phyloP scores from a whole-genome alignment of 495 filamentous ascomycete species.

The Tuber calosporum region DNA sequence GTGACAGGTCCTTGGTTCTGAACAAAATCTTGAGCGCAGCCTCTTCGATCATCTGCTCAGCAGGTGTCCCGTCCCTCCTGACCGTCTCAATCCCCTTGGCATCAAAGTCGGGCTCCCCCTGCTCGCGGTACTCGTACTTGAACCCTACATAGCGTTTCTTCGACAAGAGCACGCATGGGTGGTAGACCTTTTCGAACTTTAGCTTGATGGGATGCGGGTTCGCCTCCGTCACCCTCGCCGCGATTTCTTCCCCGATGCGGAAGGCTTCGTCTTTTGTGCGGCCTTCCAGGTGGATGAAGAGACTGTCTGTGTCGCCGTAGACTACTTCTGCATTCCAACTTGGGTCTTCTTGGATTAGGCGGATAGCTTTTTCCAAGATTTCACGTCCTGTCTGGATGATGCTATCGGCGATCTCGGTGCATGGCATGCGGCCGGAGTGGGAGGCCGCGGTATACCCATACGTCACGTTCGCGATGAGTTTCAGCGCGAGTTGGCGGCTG shows the following conservation, averaged over 20 bases:
- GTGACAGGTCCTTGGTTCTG: constrained; percentile 75
- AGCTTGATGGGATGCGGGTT: constrained; percentile 92
- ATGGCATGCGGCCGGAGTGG: constrained; percentile 95
- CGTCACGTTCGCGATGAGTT: constrained; percentile 94
- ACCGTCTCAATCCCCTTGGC: constrained; percentile 98
- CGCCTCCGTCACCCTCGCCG: constrained; percentile 76
- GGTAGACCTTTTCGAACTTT: constrained; percentile 98
- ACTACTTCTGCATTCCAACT: constrained; percentile 93
- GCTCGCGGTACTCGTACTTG: constrained; percentile 77
- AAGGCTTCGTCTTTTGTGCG: constrained; percentile 83
- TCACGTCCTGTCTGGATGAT: constrained; percentile 94
- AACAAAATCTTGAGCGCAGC: constrained; percentile 85
- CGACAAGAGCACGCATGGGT: constrained; percentile 83
- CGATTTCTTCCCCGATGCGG: constrained; percentile 84
- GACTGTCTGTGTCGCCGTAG: constrained; percentile 93
- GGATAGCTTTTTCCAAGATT: constrained; percentile 88
- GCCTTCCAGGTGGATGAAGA: constrained; percentile 89
- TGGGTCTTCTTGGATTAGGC: constrained; percentile 77
- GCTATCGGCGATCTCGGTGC: constrained; percentile 94
- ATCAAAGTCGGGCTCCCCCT: constrained; percentile 83
- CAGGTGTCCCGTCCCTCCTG: constrained; percentile 84
- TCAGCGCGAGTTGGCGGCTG: constrained; percentile 91
- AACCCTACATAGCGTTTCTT: constrained; percentile 99
- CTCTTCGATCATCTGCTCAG: constrained; percentile 96
- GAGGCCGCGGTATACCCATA: constrained; percentile 96